Conservation (phyloP, 192 early-diverging fungal species). For the Coemansia sp. region DNA sequence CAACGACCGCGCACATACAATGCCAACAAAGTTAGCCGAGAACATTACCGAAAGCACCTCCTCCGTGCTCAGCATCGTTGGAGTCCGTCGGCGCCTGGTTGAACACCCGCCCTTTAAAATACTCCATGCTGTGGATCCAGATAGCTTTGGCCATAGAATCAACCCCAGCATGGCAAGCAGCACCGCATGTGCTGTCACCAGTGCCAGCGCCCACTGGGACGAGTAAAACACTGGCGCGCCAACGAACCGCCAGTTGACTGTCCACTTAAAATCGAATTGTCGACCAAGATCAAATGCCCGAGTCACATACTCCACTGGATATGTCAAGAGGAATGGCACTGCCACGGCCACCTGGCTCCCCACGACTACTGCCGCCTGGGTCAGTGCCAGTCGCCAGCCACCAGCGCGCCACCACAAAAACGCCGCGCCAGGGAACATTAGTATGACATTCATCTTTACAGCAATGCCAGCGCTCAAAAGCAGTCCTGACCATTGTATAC, state of each 20-base stretch:
- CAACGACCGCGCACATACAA: conserved; percentile 84
- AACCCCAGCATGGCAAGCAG: conserved; percentile 64
- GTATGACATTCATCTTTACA: conserved; percentile 94
- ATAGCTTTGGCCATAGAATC: conserved; percentile 58
- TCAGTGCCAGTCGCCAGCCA: conserved; percentile 4
- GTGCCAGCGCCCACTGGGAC: conserved; percentile 57
- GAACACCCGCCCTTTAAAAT: conserved; percentile 24
- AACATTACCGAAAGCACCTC: conserved; percentile 64
- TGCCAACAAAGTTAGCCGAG: conserved; percentile 87
- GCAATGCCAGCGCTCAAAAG: conserved; percentile 75
- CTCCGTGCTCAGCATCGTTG: not conserved
- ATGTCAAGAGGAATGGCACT: conserved; percentile 63
- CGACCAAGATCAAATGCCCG: conserved; percentile 89
- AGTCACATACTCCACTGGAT: conserved; percentile 69
- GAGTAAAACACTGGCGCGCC: conserved; percentile 71
- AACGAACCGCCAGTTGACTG: conserved; percentile 94
- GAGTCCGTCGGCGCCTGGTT: not conserved
- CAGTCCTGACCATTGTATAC: conserved; percentile 36
- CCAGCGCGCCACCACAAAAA: conserved; percentile 54
- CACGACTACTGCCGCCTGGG: conserved; percentile 20
- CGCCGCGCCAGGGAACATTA: conserved; percentile 89
- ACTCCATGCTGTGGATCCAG: conserved; percentile 12
- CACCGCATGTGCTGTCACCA: conserved; percentile 68
- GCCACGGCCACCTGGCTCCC: conserved; percentile 60
- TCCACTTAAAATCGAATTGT: conserved; percentile 90